Percentiles rank a stretch among this genome's conserved stretches.
Conservation (phyloP, 768 basidiomycete genomes). For the Lactarius hengduanensis region DNA sequence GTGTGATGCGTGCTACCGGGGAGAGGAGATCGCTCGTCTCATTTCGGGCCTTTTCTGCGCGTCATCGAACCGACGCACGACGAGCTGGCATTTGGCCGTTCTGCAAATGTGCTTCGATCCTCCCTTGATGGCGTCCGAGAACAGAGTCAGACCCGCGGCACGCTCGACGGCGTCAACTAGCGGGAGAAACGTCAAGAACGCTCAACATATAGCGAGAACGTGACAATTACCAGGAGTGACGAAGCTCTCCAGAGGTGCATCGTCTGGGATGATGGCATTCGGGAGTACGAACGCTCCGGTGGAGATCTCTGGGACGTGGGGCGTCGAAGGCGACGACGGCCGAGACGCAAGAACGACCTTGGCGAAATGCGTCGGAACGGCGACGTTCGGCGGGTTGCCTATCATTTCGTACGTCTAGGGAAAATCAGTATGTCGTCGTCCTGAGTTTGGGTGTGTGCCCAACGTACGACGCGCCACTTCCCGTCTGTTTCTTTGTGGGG, state of each 20-base stretch:
- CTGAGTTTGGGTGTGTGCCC: background rate
- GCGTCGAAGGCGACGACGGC: slow-evolving; percentile 70
- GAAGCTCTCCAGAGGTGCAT: slow-evolving; percentile 76
- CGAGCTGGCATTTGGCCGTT: slow-evolving; percentile 82
- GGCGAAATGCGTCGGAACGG: slow-evolving; percentile 97
- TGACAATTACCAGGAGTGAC: slow-evolving; percentile 66
- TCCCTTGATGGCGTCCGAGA: slow-evolving; percentile 75
- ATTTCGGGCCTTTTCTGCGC: slow-evolving; percentile 63
- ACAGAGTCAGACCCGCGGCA: slow-evolving; percentile 83
- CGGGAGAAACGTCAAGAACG: slow-evolving; percentile 9
- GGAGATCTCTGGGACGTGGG: slow-evolving; percentile 69
- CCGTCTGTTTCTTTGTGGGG: slow-evolving; percentile 84
- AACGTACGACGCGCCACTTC: slow-evolving; percentile 90
- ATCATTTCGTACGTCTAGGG: slow-evolving; percentile 90
- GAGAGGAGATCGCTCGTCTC: slow-evolving; percentile 53
- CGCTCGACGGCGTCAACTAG: slow-evolving; percentile 90
- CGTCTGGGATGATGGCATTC: slow-evolving; percentile 88
- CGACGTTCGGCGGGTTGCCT: slow-evolving; percentile 82
- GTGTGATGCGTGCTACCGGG: slow-evolving; percentile 29
- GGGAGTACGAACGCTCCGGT: slow-evolving; percentile 96
- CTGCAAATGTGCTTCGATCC: slow-evolving; percentile 85
- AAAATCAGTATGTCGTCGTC: background rate
- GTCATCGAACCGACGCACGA: slow-evolving; percentile 90
- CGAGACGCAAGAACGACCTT: slow-evolving; percentile 86
- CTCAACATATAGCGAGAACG: background rate